phyloP scores from a whole-genome alignment of 768 basidiomycete genomes.

The Phylloporus scabripes region DNA sequence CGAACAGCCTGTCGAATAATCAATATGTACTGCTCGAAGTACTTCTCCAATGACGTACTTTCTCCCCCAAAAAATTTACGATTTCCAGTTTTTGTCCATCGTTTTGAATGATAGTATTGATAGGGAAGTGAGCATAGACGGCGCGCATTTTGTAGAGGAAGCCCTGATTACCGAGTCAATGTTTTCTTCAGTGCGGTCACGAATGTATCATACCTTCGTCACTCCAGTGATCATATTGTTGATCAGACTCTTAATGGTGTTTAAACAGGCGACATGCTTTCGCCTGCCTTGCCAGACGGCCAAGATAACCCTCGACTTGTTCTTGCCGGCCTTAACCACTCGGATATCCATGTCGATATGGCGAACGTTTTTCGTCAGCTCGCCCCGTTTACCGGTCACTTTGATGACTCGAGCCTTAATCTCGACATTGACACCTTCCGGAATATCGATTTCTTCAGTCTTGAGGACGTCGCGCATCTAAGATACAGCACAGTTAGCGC shows the following conservation, averaged over 20 bases:
- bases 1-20: slow-evolving; percentile 65
- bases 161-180: slow-evolving; percentile 48
- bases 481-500: slow-evolving; percentile 20
- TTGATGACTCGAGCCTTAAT: slow-evolving; percentile 91
- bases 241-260: slow-evolving; percentile 92
- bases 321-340: slow-evolving; percentile 65
- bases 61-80: slow-evolving; percentile 93
- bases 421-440: slow-evolving; percentile 75
- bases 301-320: slow-evolving; percentile 69
- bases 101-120: slow-evolving; percentile 94
- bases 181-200: neutral
- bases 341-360: slow-evolving; percentile 95
- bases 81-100: slow-evolving; percentile 72
- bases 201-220: slow-evolving; percentile 60
- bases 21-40: neutral
- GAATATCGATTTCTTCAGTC: slow-evolving; percentile 89
- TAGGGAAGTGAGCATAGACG: slow-evolving; percentile 99
- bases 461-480: slow-evolving; percentile 92
- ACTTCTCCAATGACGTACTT: slow-evolving; percentile 43
- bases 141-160: slow-evolving; percentile 99
- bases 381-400: slow-evolving; percentile 90
- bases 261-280: slow-evolving; percentile 97
- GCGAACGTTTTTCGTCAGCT: slow-evolving; percentile 85
- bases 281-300: slow-evolving; percentile 98
- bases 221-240: slow-evolving; percentile 98